A percentile compares a stretch with the other conserved stretches of the same genome.
Evolutionary conservation across 768 basidiomycete species (phyloP).

Genomic region (Tricholoma terreum): DNA sequence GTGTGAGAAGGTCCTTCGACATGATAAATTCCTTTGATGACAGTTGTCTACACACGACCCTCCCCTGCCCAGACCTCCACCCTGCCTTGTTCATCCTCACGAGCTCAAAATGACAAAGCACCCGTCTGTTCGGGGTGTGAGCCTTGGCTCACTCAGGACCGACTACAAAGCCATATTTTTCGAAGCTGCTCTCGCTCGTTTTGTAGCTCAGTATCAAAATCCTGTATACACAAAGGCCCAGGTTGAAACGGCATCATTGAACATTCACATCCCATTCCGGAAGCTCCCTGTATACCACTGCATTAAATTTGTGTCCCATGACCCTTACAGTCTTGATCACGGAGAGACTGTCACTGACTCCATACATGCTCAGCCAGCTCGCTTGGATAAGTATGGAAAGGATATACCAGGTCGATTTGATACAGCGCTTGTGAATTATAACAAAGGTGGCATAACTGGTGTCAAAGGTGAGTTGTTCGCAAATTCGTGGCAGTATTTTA

Average conservation of each 20-base stretch:
- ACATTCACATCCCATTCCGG: no score
- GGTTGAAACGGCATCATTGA: no score
- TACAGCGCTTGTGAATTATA: neutral
- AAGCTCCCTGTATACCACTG: neutral
- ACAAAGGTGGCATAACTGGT: neutral
- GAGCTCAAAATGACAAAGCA: neutral
- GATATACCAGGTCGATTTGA: neutral
- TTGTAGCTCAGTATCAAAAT: neutral
- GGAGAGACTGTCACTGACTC: no score
- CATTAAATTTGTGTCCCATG: neutral
- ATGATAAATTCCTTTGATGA: neutral
- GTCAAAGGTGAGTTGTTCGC: neutral
- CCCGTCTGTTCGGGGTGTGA: neutral
- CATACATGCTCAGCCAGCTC: no score
- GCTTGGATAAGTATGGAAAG: no score
- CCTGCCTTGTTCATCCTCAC: neutral
- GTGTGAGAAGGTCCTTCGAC: conserved; percentile 23
- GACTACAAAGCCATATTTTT: neutral
- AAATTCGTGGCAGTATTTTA: no score
- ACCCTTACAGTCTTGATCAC: no score
- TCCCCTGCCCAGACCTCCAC: neutral
- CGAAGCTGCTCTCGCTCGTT: neutral
- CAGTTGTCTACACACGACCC: neutral
- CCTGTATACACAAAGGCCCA: neutral
- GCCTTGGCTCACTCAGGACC: neutral